Evolutionary conservation across 1,284 basidiomycete genomes (phyloP), one percentile per base, ranked within the genome.

Genomic region (Hypsizygus ulmarius): DNA sequence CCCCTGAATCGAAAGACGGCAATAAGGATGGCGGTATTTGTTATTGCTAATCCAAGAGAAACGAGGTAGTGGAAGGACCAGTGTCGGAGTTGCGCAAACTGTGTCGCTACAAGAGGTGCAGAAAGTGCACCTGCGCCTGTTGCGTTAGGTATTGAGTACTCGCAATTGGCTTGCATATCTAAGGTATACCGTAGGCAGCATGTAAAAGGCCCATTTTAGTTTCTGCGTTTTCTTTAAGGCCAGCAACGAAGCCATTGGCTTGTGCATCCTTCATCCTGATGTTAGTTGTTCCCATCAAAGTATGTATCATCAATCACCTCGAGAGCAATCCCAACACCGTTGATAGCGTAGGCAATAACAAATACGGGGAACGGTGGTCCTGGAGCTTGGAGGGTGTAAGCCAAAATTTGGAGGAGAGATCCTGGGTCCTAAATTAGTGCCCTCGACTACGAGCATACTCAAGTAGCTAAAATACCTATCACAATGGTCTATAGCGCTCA

Each of bases 11-110:
- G 70, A 65, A 87, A 88, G 2, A 82, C 73, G 3, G 60, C 30
- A 7, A 71, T 53, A 3, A 87, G 65, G 5, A 72, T 36, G 3
- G 70, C 49, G 3, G 70, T 64, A 50, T 81, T 84, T 25, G 68
- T 51, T 1, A 77, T 45, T 0, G 80, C 74, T 3, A 87, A 61
- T 0, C 72, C 81, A 0, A 87, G 68, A 0, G 84, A 84, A 2
- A 74, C 71, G 3, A 87, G 64, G 59, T 80, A 90, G 61, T 87
- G 82, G 57, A 80, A 81, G 8, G 83, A 87, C 75, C 82, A 82
- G 43, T 64, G 67, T 0, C 51, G 59, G 33, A 71, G 58, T 43
- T 72, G 69, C 1, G 81, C 65, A 52, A 87, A 87, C 38, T 83
- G 79, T 0, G 84, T 88, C 0, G 84, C 71, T 1, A 79, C 70